Evolutionary conservation across 495 filamentous ascomycete species (phyloP).

Genomic region (Pseudomonodictys pantanalensis): DNA sequence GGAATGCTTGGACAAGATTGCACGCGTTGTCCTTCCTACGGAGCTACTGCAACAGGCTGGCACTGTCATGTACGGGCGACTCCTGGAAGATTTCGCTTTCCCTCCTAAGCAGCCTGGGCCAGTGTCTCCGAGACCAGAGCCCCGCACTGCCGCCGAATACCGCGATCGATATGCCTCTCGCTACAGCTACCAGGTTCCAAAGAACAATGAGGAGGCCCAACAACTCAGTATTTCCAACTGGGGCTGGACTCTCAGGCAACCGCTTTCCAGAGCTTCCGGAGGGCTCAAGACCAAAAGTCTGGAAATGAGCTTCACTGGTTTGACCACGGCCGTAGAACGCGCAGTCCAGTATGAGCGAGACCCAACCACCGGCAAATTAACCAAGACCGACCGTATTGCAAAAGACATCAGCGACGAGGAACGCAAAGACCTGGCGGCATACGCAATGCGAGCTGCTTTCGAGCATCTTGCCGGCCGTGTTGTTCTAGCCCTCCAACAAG

Average conservation of each 20-base stretch:
- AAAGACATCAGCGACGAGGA: slow-evolving; percentile 47
- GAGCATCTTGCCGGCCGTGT: slow-evolving; percentile 79
- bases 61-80: slow-evolving; percentile 72
- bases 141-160: slow-evolving; percentile 31
- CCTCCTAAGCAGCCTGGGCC: slow-evolving; percentile 42
- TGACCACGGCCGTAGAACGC: slow-evolving; percentile 54
- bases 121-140: too few relatives aligned
- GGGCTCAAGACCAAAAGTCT: slow-evolving; percentile 42
- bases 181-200: slow-evolving; percentile 44
- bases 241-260: slow-evolving; percentile 59
- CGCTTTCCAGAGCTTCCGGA: slow-evolving; percentile 49
- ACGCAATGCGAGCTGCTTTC: slow-evolving; percentile 75
- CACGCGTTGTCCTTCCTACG: slow-evolving; percentile 66
- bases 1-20: slow-evolving; percentile 80
- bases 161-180: slow-evolving; percentile 42
- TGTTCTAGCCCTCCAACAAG: slow-evolving; percentile 58
- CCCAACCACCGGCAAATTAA: slow-evolving; percentile 22
- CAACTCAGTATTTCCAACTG: slow-evolving; percentile 43
- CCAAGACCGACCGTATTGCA: slow-evolving; percentile 2
- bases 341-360: slow-evolving; percentile 44
- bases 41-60: slow-evolving; percentile 44
- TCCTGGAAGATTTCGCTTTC: slow-evolving; percentile 77
- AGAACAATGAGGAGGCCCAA: slow-evolving; percentile 53
- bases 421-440: slow-evolving; percentile 62
- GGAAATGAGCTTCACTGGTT: slow-evolving; percentile 64